phyloP scores from a whole-genome alignment of 345 rosid genomes.

The Brassica napus region Da-Ae NC_063442.1:7972501-7973000 shows the following conservation, averaged over 20 bases:
- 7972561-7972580: background rate
- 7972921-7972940: no score
- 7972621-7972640: background rate
- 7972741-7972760: slow-evolving; percentile 46
- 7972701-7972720: slow-evolving; percentile 35
- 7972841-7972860: no score
- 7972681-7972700: slow-evolving; percentile 44
- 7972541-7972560: background rate
- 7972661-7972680: slow-evolving; percentile 28
- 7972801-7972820: no score
- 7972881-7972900: no score
- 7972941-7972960: no score
- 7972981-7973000: no score
- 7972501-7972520: background rate
- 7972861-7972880: no score
- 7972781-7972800: no score
- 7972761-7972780: slow-evolving; percentile 6
- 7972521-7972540: background rate
- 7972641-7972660: background rate
- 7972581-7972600: background rate
- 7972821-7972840: no score
- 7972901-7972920: no score
- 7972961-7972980: no score
- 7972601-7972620: background rate
- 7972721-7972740: slow-evolving; percentile 43